Base-by-base conservation (phyloP, 257 asterid genomes). In the Marsdenia floribunda region DNA sequence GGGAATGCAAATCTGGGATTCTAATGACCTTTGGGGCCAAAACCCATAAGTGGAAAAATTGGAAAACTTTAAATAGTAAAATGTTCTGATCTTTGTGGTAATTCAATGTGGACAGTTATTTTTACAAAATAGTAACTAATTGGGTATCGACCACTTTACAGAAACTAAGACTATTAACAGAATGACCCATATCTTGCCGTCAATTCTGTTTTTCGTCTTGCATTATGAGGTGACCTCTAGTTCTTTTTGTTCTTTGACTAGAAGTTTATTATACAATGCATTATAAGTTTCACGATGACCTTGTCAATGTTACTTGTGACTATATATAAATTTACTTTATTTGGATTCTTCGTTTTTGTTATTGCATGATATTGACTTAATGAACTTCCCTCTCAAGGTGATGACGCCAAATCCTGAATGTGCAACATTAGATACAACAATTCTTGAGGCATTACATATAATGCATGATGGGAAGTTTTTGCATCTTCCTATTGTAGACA, bases 391-490 rank as follows among this genome's bases (percentile, higher is more conserved):
- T 74, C 68, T 82, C 72, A 64, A 93, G 98, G 97, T 93, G 68
- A 93, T 93, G 97, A 93, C 98, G 14, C 87, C 87, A 71, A 88
- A 82, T 77, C 98, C 97, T 58, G 93, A 91, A 81, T 87, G 93
- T 81, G 97, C 91, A 42, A 85, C 96, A n/a, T 73, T 85, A 63
- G 98, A 93, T 81, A 85, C 92, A 53, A 85, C 96, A 65, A 91
- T 93, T 77, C 97, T 93, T 72, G 97, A 90, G 81, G 97, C 96
- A 5, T 82, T 93, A 82, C 97, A 93, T 87, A 82, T 91, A 80
- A 93, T 93, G 97, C 98, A 89, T 79, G 97, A 93, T 76, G 90
- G 93, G 58, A 91, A 85, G 76, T 93, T 93, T 64, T 83, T 93
- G 71, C 97, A 93, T 84, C 93, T 93, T 83, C 98, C 97, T 15